These are phyloP conservation scores for Tolypocladium sp. DNA, from an alignment of 2,329 filamentous ascomycete genomes.

Conservation along the genomic window DNA sequence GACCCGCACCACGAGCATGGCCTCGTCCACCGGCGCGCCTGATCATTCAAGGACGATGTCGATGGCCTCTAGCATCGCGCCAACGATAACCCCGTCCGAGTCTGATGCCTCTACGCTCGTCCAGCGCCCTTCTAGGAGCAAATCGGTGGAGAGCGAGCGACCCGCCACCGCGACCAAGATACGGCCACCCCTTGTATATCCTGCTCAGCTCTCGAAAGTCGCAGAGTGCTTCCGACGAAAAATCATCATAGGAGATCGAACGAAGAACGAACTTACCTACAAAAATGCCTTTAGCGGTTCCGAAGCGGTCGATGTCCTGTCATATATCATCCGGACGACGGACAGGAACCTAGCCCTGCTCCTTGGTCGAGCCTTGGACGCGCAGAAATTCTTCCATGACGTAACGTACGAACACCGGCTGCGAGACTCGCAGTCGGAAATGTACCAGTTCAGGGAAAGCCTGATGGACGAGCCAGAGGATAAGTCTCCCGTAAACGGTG, in stretches of 20 bases:
- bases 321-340: conserved; percentile 93
- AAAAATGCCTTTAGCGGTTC: conserved; percentile 94
- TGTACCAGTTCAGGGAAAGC: conserved; percentile 94
- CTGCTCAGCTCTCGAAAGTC: conserved; percentile 85
- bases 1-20: conserved; percentile 53
- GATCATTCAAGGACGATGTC: conserved; percentile 67
- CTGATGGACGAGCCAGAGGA: conserved; percentile 76
- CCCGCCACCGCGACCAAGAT: conserved; percentile 50
- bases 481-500: conserved; percentile 72
- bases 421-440: conserved; percentile 85
- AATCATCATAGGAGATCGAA: conserved; percentile 76
- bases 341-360: conserved; percentile 90
- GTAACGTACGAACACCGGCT: conserved; percentile 95
- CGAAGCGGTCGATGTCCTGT: conserved; percentile 90
- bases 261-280: conserved; percentile 95
- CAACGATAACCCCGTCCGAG: conserved; percentile 60
- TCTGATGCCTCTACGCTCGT: conserved; percentile 37
- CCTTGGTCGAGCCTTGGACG: conserved; percentile 83
- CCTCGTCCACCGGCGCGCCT: conserved; percentile 37
- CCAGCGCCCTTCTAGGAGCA: conserved; percentile 48
- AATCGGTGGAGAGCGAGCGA: conserved; percentile 44
- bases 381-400: conserved; percentile 98
- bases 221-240: conserved; percentile 87
- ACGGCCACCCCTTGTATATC: conserved; percentile 81
- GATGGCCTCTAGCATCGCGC: conserved; percentile 76